These are phyloP conservation scores for Eurotiales sp. DNA, from an alignment of 2,329 filamentous ascomycete genomes.

Conservation along the genomic window DNA sequence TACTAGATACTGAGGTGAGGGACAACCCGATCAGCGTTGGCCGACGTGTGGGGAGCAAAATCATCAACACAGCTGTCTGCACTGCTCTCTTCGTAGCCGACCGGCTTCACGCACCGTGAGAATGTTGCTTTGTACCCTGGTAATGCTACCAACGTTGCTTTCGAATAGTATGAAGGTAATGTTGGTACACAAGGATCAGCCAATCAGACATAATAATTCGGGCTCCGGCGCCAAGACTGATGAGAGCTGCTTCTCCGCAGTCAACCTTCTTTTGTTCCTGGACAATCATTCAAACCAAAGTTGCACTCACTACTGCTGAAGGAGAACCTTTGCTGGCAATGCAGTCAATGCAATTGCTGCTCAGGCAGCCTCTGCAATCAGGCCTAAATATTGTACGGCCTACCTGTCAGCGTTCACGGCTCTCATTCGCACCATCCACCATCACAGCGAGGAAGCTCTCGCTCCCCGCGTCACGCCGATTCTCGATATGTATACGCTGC, in stretches of 20 bases:
- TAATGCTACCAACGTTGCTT: too few relatives aligned
- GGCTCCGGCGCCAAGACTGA: conserved; percentile 2
- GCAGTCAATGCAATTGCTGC: conserved; percentile 38
- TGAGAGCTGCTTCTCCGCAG: conserved; percentile 4
- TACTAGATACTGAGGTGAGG: neutral
- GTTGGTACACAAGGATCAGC: too few relatives aligned
- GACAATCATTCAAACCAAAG: neutral
- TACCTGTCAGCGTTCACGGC: conserved; percentile 19
- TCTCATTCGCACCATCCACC: conserved; percentile 21
- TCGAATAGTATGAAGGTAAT: too few relatives aligned
- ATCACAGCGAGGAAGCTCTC: conserved; percentile 17
- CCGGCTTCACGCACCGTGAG: too few relatives aligned
- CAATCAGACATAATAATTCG: neutral
- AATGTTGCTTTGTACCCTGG: too few relatives aligned
- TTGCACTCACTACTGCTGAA: neutral
- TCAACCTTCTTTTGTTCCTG: neutral
- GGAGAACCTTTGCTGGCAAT: conserved; percentile 25
- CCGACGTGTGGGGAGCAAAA: too few relatives aligned
- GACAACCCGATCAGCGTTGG: too few relatives aligned
- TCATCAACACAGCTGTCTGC: too few relatives aligned
- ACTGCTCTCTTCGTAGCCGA: too few relatives aligned
- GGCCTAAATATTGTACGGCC: conserved; percentile 23
- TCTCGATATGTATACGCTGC: conserved; percentile 43
- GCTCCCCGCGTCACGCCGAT: conserved; percentile 23
- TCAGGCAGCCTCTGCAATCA: conserved; percentile 35